These are phyloP conservation scores for Xylariomycetidae sp. DNA, from an alignment of 2,329 filamentous ascomycete genomes.

Conservation along the genomic window DNA sequence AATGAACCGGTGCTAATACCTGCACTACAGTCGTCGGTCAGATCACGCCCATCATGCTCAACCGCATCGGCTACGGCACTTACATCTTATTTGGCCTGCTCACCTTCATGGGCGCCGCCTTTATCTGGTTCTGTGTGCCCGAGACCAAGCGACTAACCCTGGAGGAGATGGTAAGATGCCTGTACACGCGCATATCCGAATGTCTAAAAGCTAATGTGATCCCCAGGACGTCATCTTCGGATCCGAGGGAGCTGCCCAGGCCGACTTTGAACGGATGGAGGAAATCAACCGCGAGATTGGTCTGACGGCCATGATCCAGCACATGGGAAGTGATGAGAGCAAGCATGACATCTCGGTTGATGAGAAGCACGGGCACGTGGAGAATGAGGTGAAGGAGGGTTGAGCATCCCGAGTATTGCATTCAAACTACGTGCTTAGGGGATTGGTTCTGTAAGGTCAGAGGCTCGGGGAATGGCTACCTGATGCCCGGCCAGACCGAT, in stretches of 20 bases:
- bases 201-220: neutral
- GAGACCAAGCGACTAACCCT: conserved; percentile 59
- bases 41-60: conserved; percentile 63
- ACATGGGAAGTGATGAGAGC: conserved; percentile 14
- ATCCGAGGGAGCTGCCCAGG: conserved; percentile 57
- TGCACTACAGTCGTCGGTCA: conserved; percentile 54
- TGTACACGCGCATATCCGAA: neutral
- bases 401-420: too few relatives aligned
- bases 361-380: too few relatives aligned
- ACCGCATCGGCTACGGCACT: conserved; percentile 60
- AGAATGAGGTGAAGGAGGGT: too few relatives aligned
- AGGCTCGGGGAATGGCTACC: too few relatives aligned
- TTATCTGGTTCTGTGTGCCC: conserved; percentile 56
- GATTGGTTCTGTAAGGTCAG: too few relatives aligned
- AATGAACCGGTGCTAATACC: too few relatives aligned
- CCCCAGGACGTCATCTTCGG: conserved; percentile 60
- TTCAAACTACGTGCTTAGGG: too few relatives aligned
- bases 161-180: conserved; percentile 54
- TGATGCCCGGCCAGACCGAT: too few relatives aligned
- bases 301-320: conserved; percentile 37
- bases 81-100: conserved; percentile 66
- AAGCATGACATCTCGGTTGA: conserved; percentile 17
- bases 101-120: conserved; percentile 54
- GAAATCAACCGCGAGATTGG: conserved; percentile 68
- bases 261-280: conserved; percentile 65